These are phyloP conservation scores for Porogramme epimiltina DNA, from an alignment of 1,284 basidiomycete genomes.

Conservation along the genomic window DNA sequence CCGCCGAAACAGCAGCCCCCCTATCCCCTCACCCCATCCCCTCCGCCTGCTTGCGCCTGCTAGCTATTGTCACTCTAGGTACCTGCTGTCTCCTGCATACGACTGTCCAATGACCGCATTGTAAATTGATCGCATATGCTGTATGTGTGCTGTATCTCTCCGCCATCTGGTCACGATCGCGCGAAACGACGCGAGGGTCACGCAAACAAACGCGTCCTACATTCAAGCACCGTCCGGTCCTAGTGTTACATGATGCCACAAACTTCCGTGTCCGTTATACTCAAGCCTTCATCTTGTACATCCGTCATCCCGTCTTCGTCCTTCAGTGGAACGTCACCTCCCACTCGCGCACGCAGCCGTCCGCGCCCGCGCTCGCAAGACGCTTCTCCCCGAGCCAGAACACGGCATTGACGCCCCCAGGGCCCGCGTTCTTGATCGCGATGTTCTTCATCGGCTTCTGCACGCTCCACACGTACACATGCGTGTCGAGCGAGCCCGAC, in stretches of 20 bases:
- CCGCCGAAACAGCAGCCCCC: slow-evolving; percentile 15
- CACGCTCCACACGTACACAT: slow-evolving; percentile 89
- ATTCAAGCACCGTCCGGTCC: background rate
- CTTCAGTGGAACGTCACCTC: slow-evolving; percentile 56
- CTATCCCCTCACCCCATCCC: slow-evolving; percentile 7
- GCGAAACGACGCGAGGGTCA: too few relatives aligned
- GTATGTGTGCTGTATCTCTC: slow-evolving; percentile 14
- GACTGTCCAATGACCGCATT: slow-evolving; percentile 30
- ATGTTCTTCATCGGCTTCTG: slow-evolving; percentile 79
- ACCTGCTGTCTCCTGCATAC: slow-evolving; percentile 26
- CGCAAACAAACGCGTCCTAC: background rate
- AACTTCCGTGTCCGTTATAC: background rate
- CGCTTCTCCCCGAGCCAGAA: slow-evolving; percentile 70
- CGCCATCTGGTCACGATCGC: too few relatives aligned
- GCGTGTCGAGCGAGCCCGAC: slow-evolving; percentile 89
- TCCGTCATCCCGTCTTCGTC: slow-evolving; percentile 11
- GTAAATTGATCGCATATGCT: slow-evolving; percentile 27
- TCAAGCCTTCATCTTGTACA: background rate
- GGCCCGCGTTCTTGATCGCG: slow-evolving; percentile 82
- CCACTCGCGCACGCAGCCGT: slow-evolving; percentile 83
- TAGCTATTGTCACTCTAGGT: slow-evolving; percentile 27
- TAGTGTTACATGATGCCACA: background rate
- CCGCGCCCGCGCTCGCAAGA: slow-evolving; percentile 80
- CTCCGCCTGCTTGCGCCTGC: slow-evolving; percentile 19
- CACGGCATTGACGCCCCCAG: slow-evolving; percentile 82